A percentile compares a stretch with the other conserved stretches of the same genome.
Conservation (phyloP, 108 stramenopile species). For the Skeletonema menzelii region DNA sequence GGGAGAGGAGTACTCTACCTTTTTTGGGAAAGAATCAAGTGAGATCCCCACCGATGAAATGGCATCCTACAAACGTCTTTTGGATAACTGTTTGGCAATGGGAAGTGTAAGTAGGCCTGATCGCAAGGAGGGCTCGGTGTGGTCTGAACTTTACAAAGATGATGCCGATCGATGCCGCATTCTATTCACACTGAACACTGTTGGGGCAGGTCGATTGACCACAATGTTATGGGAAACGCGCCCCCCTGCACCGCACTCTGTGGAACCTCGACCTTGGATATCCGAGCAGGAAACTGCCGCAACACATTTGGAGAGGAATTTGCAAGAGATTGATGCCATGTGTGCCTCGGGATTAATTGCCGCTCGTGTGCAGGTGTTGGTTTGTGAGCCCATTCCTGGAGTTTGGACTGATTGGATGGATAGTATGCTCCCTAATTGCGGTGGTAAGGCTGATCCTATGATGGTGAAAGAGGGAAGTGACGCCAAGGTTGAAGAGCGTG, state of each 20-base stretch:
- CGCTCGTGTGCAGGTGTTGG: slow-evolving; percentile 79
- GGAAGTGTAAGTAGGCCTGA: slow-evolving; percentile 68
- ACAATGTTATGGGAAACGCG: slow-evolving; percentile 88
- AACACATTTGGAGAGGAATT: slow-evolving; percentile 77
- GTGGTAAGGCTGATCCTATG: slow-evolving; percentile 67
- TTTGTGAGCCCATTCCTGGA: slow-evolving; percentile 84
- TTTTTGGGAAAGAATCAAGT: slow-evolving; percentile 35
- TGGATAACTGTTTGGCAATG: slow-evolving; percentile 85
- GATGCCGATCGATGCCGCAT: slow-evolving; percentile 81
- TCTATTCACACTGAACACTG: slow-evolving; percentile 82
- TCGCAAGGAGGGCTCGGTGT: slow-evolving; percentile 50
- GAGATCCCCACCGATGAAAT: slow-evolving; percentile 43
- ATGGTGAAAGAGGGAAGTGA: slow-evolving; percentile 13
- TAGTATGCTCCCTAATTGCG: slow-evolving; percentile 70
- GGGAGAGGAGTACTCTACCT: slow-evolving; percentile 47
- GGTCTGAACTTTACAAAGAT: slow-evolving; percentile 72
- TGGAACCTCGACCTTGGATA: slow-evolving; percentile 73
- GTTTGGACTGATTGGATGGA: slow-evolving; percentile 92
- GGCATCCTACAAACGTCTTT: slow-evolving; percentile 49
- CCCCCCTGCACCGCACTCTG: slow-evolving; percentile 58
- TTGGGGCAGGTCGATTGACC: slow-evolving; percentile 78
- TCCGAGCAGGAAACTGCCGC: slow-evolving; percentile 87
- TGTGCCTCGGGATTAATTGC: slow-evolving; percentile 84
- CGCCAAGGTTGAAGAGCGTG: slow-evolving; percentile 71
- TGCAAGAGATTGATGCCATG: slow-evolving; percentile 86